A percentile compares a stretch with the other conserved stretches of the same genome.
Evolutionary conservation across 2,329 filamentous ascomycete genomes (phyloP).

Genomic region (Diaporthe helianthi): DNA sequence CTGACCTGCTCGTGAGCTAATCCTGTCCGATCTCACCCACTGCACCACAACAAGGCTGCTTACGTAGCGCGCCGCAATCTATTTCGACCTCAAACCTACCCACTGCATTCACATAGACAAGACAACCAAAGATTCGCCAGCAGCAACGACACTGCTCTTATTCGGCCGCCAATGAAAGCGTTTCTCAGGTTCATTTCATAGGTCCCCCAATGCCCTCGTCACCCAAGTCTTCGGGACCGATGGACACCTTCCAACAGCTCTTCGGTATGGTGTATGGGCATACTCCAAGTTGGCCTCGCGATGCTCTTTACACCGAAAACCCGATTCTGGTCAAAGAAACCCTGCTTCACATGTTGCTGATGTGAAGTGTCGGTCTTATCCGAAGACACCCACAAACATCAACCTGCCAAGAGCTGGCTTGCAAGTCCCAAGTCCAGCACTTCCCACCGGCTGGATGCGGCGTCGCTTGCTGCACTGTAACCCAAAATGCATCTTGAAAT

Average conservation of each 20-base stretch:
- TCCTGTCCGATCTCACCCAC: not conserved
- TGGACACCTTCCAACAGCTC: not conserved
- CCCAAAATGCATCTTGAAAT: not conserved
- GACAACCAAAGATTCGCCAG: not conserved
- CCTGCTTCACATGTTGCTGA: not conserved
- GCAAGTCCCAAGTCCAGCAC: constrained; percentile 5
- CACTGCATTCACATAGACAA: not conserved
- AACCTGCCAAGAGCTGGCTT: not conserved
- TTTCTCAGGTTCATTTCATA: not conserved
- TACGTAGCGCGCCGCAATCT: constrained; percentile 16
- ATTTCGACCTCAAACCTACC: constrained; percentile 13
- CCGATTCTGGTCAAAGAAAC: not conserved
- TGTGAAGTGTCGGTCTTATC: not conserved
- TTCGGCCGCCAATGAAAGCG: not conserved
- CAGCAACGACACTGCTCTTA: not conserved
- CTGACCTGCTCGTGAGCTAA: constrained; percentile 4
- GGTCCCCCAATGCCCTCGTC: not conserved
- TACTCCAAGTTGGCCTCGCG: not conserved
- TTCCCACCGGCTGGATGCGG: constrained; percentile 4
- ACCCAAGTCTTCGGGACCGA: not conserved
- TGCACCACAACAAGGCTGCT: not conserved
- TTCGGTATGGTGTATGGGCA: not conserved
- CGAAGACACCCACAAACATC: constrained; percentile 4
- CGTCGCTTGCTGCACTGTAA: constrained; percentile 18
- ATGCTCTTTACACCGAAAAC: not conserved